Percentiles rank a stretch among this genome's conserved stretches.
phyloP scores from a whole-genome alignment of 2,329 filamentous ascomycete genomes.

The Alternaria triticimaculans region DNA sequence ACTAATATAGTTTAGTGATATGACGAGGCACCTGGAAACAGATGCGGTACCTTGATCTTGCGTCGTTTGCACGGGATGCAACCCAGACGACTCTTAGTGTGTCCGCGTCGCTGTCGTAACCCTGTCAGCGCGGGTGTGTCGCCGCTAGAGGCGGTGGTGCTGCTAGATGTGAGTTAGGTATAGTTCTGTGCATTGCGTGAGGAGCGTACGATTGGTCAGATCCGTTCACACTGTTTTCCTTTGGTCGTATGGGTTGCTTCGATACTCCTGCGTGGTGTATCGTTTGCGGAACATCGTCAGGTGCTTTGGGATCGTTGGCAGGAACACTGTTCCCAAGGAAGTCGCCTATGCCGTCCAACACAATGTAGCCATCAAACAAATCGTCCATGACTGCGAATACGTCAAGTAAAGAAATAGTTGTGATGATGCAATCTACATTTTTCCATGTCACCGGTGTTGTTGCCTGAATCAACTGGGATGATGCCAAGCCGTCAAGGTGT shows the following conservation, averaged over 20 bases:
- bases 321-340: conserved; percentile 4
- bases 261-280: background rate
- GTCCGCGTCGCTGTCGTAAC: conserved; percentile 41
- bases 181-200: background rate
- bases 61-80: conserved; percentile 70
- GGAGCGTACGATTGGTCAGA: conserved; percentile 1
- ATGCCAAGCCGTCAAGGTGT: conserved; percentile 1
- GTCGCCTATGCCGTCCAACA: conserved; percentile 14
- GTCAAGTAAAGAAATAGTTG: background rate
- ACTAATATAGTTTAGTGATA: conserved; percentile 24
- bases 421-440: background rate
- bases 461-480: background rate
- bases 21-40: background rate
- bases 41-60: conserved; percentile 68
- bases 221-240: background rate
- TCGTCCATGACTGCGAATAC: conserved; percentile 6
- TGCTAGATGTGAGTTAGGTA: background rate
- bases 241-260: background rate
- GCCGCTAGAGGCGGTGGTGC: background rate
- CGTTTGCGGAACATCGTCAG: background rate
- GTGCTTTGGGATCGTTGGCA: background rate
- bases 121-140: background rate
- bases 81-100: conserved; percentile 73
- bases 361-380: conserved; percentile 27
- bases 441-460: background rate